A percentile compares a stretch with the other conserved stretches of the same genome.
Evolutionary conservation across 768 basidiomycete genomes (phyloP).

Genomic region (Mycena pura): DNA sequence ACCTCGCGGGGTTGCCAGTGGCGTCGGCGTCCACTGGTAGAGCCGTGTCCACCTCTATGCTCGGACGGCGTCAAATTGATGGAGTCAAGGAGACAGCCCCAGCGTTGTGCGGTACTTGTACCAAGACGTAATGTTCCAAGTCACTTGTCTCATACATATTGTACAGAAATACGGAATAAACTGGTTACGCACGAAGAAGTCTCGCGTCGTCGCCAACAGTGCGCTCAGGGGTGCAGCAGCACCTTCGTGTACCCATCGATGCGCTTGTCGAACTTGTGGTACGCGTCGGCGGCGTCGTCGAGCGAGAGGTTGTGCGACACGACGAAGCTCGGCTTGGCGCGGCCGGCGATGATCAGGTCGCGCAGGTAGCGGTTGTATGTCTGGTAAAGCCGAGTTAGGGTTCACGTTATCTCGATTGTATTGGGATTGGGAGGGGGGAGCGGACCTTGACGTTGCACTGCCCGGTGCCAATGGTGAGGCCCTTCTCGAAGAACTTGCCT

Average conservation of each 20-base stretch:
- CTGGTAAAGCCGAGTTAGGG: slow-evolving; percentile 37
- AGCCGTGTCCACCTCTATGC: no score
- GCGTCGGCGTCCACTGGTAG: no score
- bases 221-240: slow-evolving; percentile 52
- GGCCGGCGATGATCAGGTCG: slow-evolving; percentile 59
- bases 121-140: no score
- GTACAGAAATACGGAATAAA: no score
- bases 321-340: slow-evolving; percentile 61
- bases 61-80: no score
- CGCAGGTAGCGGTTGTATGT: slow-evolving; percentile 60
- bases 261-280: slow-evolving; percentile 60
- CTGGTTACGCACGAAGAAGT: no score
- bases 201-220: no score
- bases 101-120: no score
- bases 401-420: not conserved
- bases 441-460: slow-evolving; percentile 63
- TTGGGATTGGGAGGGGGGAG: not conserved
- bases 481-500: slow-evolving; percentile 60
- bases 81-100: no score
- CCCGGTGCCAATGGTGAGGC: slow-evolving; percentile 58
- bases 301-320: slow-evolving; percentile 60
- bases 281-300: slow-evolving; percentile 55
- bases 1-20: no score
- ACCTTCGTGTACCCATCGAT: slow-evolving; percentile 63
- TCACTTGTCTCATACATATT: no score